A percentile compares a stretch with the other conserved stretches of the same genome.
Evolutionary conservation across 2,329 filamentous ascomycete genomes (phyloP).

Genomic region (Capronia coronata): DNA sequence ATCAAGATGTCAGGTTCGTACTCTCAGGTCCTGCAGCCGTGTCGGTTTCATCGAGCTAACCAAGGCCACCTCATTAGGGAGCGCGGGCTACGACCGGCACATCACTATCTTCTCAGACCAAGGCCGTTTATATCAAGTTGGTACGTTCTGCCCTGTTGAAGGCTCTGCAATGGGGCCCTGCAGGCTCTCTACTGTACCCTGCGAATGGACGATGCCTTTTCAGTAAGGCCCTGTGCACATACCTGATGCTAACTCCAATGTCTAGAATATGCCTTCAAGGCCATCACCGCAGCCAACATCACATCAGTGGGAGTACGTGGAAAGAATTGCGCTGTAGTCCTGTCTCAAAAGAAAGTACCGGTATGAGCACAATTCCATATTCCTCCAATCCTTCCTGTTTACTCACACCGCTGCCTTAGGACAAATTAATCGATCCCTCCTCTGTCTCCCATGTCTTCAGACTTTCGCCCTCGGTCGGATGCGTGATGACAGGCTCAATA

Average conservation of each 20-base stretch:
- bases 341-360: constrained; percentile 99
- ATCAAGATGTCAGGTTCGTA: constrained; percentile 42
- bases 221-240: background rate
- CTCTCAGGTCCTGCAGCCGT: constrained; percentile 18
- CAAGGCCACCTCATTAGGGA: constrained; percentile 49
- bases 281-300: constrained; percentile 98
- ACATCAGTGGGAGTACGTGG: constrained; percentile 93
- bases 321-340: constrained; percentile 92
- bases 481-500: constrained; percentile 97
- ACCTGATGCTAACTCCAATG: constrained; percentile 22
- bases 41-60: constrained; percentile 28
- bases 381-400: constrained; percentile 2
- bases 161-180: background rate
- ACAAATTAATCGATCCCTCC: constrained; percentile 96
- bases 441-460: constrained; percentile 98
- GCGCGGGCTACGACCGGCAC: constrained; percentile 92
- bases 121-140: constrained; percentile 97
- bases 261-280: constrained; percentile 99
- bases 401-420: constrained; percentile 49
- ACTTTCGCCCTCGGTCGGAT: constrained; percentile 91
- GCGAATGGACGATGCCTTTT: background rate
- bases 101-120: constrained; percentile 99
- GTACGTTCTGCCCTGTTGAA: constrained; percentile 52
- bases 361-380: constrained; percentile 51
- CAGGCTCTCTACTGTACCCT: background rate